Base-by-base conservation (phyloP, 331 rosid species). In the Acacia pycnantha region DNA sequence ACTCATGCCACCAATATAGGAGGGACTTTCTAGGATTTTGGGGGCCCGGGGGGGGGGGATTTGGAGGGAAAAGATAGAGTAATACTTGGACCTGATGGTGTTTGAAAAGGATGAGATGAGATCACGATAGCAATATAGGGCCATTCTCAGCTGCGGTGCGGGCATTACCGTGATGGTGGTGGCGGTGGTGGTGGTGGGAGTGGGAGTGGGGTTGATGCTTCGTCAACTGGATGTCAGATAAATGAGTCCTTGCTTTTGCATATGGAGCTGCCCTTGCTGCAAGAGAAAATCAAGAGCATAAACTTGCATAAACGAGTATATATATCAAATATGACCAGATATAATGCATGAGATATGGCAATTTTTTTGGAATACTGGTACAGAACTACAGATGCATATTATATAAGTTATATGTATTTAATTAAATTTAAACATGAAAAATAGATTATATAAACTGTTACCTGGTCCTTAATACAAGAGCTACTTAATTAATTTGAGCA, bases 231-330 rank as follows among this genome's bases (percentile, higher is more conserved):
- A 96, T 88, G 83, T 96, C 95, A 59, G 98, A 91, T 75, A 84
- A 86, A 18, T 94, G 90, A 62, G 98, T 96, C 87, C 99, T 89
- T 53, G 90, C 87, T 78, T 96, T 92, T 62, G 97, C 98, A 80
- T 92, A 94, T 37, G 99, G 99, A 74, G 99, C 97, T 46, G 91
- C 98, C 87, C 99, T 89, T 73, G 93, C 98, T 96, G 88, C 92
- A 86, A 75, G 78, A 56, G 78, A 56, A 77, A 50, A 33, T 31
- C 70, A 82, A 33, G 69, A 72, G 44, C 31, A 73, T 29, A 19
- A 81, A 71, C 53, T 82, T 68, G 72, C 67, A 61, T 80, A 5
- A 2, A 59, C 8, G 8, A 12, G 66, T 1, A 59, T 24, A 24
- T 24, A 24, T 22, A 11, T 62, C 21, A 62, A 62, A 62, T 62